Conservation (phyloP, 1,139 yeast species). For the Zygosaccharomyces sapae region DNA sequence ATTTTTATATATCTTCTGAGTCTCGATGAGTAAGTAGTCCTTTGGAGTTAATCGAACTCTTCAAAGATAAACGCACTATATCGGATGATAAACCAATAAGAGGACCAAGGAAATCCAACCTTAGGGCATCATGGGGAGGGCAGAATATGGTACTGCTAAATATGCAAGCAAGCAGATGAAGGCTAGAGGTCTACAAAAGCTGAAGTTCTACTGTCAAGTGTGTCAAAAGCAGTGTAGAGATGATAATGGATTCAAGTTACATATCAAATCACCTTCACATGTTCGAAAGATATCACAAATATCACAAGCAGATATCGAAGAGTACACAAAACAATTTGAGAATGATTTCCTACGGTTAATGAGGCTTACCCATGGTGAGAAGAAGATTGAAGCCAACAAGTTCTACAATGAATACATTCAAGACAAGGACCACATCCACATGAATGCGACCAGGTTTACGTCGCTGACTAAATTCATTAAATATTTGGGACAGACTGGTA, state of each 20-base stretch:
- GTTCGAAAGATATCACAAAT: constrained; percentile 51
- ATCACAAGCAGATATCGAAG: constrained; percentile 46
- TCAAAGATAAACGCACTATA: background rate
- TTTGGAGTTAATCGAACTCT: background rate
- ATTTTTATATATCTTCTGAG: background rate
- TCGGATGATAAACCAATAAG: background rate
- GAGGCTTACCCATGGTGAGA: constrained; percentile 73
- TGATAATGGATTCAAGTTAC: constrained; percentile 91
- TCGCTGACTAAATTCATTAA: constrained; percentile 69
- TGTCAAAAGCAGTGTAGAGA: constrained; percentile 94
- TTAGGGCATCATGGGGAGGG: constrained; percentile 45
- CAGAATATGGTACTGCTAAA: constrained; percentile 81
- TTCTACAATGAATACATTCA: constrained; percentile 85
- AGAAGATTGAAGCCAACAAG: constrained; percentile 70
- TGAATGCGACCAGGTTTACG: constrained; percentile 83
- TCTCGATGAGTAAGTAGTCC: background rate
- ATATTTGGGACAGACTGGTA: constrained; percentile 55
- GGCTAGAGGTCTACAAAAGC: constrained; percentile 78
- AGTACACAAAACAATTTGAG: constrained; percentile 59
- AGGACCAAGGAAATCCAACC: background rate
- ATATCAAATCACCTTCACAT: constrained; percentile 74
- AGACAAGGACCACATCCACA: constrained; percentile 78
- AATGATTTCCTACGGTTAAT: constrained; percentile 62
- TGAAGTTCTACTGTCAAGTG: constrained; percentile 84
- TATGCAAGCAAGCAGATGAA: constrained; percentile 73